These are phyloP conservation scores for Cladosporium sp. DNA, from an alignment of 2,329 filamentous ascomycete genomes.

Conservation along the genomic window DNA sequence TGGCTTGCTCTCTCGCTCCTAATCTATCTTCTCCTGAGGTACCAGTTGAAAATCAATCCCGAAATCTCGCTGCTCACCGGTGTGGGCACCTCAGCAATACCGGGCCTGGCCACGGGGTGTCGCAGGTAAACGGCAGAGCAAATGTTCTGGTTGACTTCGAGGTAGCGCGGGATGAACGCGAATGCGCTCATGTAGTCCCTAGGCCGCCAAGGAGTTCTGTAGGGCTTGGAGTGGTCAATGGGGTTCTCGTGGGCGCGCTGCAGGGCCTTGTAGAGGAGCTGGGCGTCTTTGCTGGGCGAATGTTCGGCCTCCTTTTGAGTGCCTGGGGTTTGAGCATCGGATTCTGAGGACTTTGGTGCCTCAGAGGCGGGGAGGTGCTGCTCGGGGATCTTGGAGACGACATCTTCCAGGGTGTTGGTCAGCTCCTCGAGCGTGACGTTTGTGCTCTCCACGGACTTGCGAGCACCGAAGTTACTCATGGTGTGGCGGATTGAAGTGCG, in stretches of 20 bases:
- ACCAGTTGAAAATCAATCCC: conserved; percentile 91
- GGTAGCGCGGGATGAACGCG: conserved; percentile 89
- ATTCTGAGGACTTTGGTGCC: conserved; percentile 21
- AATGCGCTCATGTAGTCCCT: conserved; percentile 85
- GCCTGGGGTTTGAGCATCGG: conserved; percentile 22
- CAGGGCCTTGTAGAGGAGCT: conserved; percentile 55
- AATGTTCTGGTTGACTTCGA: conserved; percentile 97
- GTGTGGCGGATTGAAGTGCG: conserved; percentile 60
- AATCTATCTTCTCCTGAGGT: conserved; percentile 69
- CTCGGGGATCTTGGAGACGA: conserved; percentile 44
- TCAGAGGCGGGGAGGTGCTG: conserved; percentile 19
- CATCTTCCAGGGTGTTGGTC: conserved; percentile 30
- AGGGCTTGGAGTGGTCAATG: conserved; percentile 72
- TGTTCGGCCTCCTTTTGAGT: conserved; percentile 9
- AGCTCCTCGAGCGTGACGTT: conserved; percentile 30
- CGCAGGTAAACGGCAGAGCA: conserved; percentile 93
- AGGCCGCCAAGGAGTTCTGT: conserved; percentile 86
- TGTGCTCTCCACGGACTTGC: conserved; percentile 10
- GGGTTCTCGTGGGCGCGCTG: conserved; percentile 69
- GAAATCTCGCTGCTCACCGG: conserved; percentile 69
- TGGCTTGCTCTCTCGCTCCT: background rate
- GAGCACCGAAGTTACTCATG: conserved; percentile 49
- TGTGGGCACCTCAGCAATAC: conserved; percentile 69
- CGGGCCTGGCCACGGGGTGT: conserved; percentile 84
- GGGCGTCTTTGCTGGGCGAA: conserved; percentile 51